Conservation (phyloP, 208 protist species). For the Leishmania tropica region DNA sequence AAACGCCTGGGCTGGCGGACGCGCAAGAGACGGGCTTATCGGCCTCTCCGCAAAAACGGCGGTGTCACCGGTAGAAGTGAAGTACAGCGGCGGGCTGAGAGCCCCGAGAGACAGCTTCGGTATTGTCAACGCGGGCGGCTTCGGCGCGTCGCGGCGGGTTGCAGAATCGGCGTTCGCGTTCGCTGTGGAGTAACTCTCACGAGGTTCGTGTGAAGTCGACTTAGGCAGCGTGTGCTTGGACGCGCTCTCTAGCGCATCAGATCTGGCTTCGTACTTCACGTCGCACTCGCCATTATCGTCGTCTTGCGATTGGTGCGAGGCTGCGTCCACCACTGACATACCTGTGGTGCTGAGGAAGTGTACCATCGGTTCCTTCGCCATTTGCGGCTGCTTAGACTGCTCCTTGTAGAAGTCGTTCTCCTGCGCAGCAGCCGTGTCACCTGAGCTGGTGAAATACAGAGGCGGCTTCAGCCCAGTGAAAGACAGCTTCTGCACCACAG, state of each 20-base stretch:
- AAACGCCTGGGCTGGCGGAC: background rate
- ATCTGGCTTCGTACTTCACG: constrained; percentile 19
- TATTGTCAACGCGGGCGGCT: constrained; percentile 28
- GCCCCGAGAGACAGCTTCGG: constrained; percentile 52
- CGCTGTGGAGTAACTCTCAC: background rate
- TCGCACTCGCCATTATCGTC: constrained; percentile 11
- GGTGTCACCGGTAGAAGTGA: constrained; percentile 60
- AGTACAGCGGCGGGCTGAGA: constrained; percentile 64
- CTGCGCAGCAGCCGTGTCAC: constrained; percentile 43
- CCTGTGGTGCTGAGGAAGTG: constrained; percentile 12
- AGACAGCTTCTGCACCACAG: constrained; percentile 35
- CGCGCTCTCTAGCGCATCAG: background rate
- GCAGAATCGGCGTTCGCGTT: background rate
- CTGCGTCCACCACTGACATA: constrained; percentile 14
- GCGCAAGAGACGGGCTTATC: background rate
- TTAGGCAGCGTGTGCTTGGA: background rate
- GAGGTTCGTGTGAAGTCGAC: background rate
- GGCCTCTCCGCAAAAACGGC: constrained; percentile 36
- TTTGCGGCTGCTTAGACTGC: constrained; percentile 23
- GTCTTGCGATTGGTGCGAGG: constrained; percentile 18
- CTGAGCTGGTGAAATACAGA: constrained; percentile 50
- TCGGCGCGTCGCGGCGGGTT: background rate
- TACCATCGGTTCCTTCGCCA: constrained; percentile 6
- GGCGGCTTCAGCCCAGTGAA: constrained; percentile 40
- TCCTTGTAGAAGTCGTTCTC: constrained; percentile 38